These are phyloP conservation scores for Monilinia aucupariae DNA, from an alignment of 2,329 filamentous ascomycete species.

Conservation along the genomic window DNA sequence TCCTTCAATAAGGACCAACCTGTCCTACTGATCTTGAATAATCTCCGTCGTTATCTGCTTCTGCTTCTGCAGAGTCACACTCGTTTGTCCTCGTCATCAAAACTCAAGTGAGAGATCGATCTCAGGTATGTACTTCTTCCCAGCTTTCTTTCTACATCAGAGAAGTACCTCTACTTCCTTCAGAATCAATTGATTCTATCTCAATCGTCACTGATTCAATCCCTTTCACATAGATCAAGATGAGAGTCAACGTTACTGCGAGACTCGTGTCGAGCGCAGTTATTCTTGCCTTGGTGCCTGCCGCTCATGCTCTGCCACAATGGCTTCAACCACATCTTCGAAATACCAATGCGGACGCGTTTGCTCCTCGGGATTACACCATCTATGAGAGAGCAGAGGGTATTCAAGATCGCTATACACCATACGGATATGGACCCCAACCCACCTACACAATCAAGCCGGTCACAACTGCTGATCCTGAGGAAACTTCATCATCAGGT, in stretches of 20 bases:
- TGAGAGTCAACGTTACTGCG: conserved; percentile 24
- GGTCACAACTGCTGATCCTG: conserved; percentile 18
- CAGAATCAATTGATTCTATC: neutral
- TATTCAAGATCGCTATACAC: conserved; percentile 28
- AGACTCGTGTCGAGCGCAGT: conserved; percentile 22
- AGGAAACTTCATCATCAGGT: conserved; percentile 16
- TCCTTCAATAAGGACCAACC: neutral
- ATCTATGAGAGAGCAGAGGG: conserved; percentile 24
- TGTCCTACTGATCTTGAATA: neutral
- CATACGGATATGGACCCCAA: conserved; percentile 28
- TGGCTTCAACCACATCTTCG: conserved; percentile 26
- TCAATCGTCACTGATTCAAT: neutral
- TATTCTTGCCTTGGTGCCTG: conserved; percentile 24
- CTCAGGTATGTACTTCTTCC: neutral
- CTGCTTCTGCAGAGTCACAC: conserved; percentile 13
- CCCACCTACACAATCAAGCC: conserved; percentile 21
- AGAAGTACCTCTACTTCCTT: neutral
- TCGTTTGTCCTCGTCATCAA: conserved; percentile 8
- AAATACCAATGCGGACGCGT: conserved; percentile 18
- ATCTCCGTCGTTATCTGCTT: conserved; percentile 22
- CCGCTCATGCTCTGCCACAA: conserved; percentile 23
- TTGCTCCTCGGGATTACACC: conserved; percentile 27
- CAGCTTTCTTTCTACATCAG: neutral
- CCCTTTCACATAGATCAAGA: conserved; percentile 24
- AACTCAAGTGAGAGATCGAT: conserved; percentile 7